Percentiles rank a stretch among this genome's conserved stretches.
Conservation (phyloP, 306 rosid genomes). For the Cucumis melo region DNA sequence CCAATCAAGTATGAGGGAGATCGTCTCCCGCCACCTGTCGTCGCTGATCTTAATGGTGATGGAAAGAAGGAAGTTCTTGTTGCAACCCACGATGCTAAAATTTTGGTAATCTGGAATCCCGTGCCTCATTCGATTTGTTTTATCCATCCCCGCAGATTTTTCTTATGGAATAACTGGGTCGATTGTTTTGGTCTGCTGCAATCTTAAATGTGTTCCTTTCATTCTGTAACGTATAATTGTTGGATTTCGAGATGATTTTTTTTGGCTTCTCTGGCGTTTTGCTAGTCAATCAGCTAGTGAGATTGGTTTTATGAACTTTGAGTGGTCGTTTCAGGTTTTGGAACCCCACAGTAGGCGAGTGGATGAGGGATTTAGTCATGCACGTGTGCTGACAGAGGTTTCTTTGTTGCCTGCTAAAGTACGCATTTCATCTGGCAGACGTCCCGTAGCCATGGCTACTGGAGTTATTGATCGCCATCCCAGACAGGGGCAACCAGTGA, state of each 20-base stretch:
- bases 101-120: conserved; percentile 41
- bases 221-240: background rate
- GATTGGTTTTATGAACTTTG: background rate
- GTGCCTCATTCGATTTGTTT: background rate
- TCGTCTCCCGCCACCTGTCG: conserved; percentile 88
- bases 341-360: conserved; percentile 83
- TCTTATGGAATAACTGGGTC: background rate
- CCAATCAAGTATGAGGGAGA: conserved; percentile 90
- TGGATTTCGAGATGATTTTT: background rate
- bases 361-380: conserved; percentile 85
- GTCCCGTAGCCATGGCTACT: conserved; percentile 90
- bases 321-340: conserved; percentile 42
- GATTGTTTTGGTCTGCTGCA: background rate
- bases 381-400: conserved; percentile 61
- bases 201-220: background rate
- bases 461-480: conserved; percentile 57
- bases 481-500: conserved; percentile 50
- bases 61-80: conserved; percentile 88
- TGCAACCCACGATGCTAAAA: conserved; percentile 91
- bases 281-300: background rate
- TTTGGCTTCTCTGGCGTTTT: background rate
- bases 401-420: conserved; percentile 87
- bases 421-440: conserved; percentile 76
- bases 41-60: conserved; percentile 91
- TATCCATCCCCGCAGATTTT: background rate